Base-by-base conservation (phyloP, 2,329 filamentous ascomycete genomes). In the Myriosclerotinia curreyana region DNA sequence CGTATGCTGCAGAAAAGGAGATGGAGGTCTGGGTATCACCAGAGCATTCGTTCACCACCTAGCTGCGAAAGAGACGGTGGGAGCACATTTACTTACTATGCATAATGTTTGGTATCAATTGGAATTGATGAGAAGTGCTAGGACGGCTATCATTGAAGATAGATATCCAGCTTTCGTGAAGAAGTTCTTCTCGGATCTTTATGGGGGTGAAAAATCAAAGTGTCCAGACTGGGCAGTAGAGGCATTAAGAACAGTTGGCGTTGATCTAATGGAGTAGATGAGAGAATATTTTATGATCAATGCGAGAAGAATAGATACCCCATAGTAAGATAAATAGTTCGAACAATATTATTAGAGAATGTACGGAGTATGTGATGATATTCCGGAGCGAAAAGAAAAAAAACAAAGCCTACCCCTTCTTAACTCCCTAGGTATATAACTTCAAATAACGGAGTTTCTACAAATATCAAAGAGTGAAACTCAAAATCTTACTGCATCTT, bases 91-190 rank as follows among this genome's bases (percentile, higher is more conserved):
- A 31, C 79, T 99, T 62, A 96, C 92, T 0, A 92, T 98, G 74
- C 95, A 99, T 76, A 99, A 99, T 74, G 91, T 99, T 34, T 92
- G 92, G 79, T 96, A 96, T 74, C 86, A 96, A 75, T 81, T 99
- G 62, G 83, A 89, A 66, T 79, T 99, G 71, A 97, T 98, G 92
- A 80, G 82, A 25, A 79, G 84, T 66, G 84, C 86, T 15, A 83
- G 94, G 66, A 81, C 90, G 67, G 87, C 95, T 20, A 92, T 98
- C 67, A 78, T 96, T 9, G 88, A 88, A 66, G 92, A 96, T 74
- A 78, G 81, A 60, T 98, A 89, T 75, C 93, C 95, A 1, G 83
- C 80, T 2, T 96, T 95, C 71, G 75, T 97, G 66, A 86, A 80
- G 69, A 77, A 83, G 42, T 98, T 96, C 78, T 99, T 99, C 77